A percentile compares a stretch with the other conserved stretches of the same genome.
These are phyloP conservation scores for Erysimum cheiranthoides DNA, from an alignment of 345 rosid species.

Conservation along the genomic window DNA sequence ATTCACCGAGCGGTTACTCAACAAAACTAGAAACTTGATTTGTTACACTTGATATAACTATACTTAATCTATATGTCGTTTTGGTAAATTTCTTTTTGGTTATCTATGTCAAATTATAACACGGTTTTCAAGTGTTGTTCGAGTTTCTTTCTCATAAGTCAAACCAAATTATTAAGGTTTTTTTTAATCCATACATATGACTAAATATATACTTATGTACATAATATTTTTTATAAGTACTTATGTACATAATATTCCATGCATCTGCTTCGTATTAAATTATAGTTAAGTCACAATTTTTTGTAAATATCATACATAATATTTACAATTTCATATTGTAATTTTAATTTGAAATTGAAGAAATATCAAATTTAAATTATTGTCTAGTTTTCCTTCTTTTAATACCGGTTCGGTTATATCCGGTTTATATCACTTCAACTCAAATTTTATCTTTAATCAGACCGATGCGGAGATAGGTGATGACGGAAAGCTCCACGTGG, in stretches of 20 bases:
- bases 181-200: too few relatives aligned
- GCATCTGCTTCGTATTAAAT: background rate
- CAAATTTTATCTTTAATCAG: slow-evolving; percentile 24
- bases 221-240: too few relatives aligned
- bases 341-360: background rate
- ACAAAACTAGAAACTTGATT: background rate
- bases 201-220: too few relatives aligned
- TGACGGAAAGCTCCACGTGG: slow-evolving; percentile 85
- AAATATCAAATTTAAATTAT: background rate
- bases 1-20: background rate
- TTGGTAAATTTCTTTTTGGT: background rate
- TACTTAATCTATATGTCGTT: background rate
- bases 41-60: background rate
- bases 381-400: background rate
- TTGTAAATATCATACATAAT: background rate
- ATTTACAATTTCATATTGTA: too few relatives aligned
- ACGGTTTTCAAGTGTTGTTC: background rate
- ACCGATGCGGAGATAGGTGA: slow-evolving; percentile 86
- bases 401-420: slow-evolving; percentile 3
- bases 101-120: background rate
- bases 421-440: background rate
- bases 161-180: background rate
- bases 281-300: background rate
- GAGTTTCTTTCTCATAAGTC: slow-evolving; percentile 9
- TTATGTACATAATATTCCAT: too few relatives aligned